Percentiles rank a stretch among this genome's conserved stretches.
Evolutionary conservation across 768 basidiomycete genomes (phyloP).

Genomic region (Postia placenta): DNA sequence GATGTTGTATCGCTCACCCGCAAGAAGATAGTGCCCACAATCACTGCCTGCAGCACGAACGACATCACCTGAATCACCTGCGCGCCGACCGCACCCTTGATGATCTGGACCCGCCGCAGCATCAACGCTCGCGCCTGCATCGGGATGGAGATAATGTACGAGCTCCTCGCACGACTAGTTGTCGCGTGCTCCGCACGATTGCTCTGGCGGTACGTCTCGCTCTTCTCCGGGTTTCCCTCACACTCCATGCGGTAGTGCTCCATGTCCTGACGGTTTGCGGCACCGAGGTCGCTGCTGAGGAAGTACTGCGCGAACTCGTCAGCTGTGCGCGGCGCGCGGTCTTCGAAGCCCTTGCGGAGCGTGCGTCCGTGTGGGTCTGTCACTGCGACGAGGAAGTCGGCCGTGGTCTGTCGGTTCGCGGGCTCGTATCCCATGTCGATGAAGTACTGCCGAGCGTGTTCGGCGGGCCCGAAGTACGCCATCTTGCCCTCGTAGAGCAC

Average conservation of each 20-base stretch:
- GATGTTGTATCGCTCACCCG: constrained; percentile 46
- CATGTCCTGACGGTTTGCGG: constrained; percentile 40
- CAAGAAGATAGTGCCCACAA: constrained; percentile 64
- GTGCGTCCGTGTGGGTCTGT: constrained; percentile 59
- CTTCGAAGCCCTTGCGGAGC: constrained; percentile 34
- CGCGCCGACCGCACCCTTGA: constrained; percentile 24
- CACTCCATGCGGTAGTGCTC: constrained; percentile 36
- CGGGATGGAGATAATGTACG: constrained; percentile 28
- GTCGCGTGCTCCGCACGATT: constrained; percentile 47
- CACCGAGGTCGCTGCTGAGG: constrained; percentile 31
- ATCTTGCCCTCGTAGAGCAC: constrained; percentile 70
- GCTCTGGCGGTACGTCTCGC: constrained; percentile 38
- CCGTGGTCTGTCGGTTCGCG: constrained; percentile 49
- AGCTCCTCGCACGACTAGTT: constrained; percentile 32
- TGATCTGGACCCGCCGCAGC: constrained; percentile 28
- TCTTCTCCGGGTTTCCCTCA: constrained; percentile 39
- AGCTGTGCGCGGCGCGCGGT: constrained; percentile 41
- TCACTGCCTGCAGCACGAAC: constrained; percentile 46
- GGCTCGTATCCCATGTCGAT: constrained; percentile 58
- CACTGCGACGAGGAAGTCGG: constrained; percentile 54
- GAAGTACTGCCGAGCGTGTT: constrained; percentile 66
- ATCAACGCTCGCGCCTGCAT: constrained; percentile 33
- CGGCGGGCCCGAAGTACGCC: constrained; percentile 68
- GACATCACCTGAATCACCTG: constrained; percentile 27
- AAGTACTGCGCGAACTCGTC: constrained; percentile 43